Evolutionary conservation across 2,329 filamentous ascomycete genomes (phyloP), one percentile per base, ranked within the genome.

Genomic region (Sclerotinia borealis): DNA sequence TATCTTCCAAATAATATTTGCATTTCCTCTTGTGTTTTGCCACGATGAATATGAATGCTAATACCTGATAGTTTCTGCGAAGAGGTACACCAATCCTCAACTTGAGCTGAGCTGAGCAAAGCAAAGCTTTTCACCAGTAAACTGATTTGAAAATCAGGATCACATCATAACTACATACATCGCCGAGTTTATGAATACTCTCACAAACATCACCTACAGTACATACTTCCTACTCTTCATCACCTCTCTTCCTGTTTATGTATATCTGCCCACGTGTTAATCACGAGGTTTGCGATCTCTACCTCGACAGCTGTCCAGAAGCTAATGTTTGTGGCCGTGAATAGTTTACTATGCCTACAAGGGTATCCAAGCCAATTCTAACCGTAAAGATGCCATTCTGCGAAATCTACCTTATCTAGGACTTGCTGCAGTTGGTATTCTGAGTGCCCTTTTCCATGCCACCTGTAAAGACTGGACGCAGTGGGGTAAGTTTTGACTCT

Each of bases 131-230:
- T 2, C 5, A 17, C 4, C 52, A 45, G 39, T 45, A 49, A 10
- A 59, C 13, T 59, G 48, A 41, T 41, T 50, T 31, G 39, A 25
- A 49, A 17, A 48, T 29, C n/a, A 86, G 75, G 83, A 86, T 70
- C 85, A 83, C 67, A 79, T 77, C 60, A 72, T 84, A 59, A 81
- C 80, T 2, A 69, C 72, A 4, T 83, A 83, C 68, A 75, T 83
- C 54, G 82, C 79, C 37, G 81, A 84, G 66, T 80, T 83, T 65
- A 73, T 83, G 64, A 84, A 83, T 67, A 79, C 81, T 0, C 65
- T 83, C 52, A 82, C 80, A 4, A 84, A 83, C 66, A 59, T 81
- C 1, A 76, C 76, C 7, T 83, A 82, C 66, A 72, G 80, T 82
- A 74, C 36, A 72, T 64, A 39, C n/a, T 52, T 65, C 62, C 62